A percentile compares a stretch with the other conserved stretches of the same genome.
phyloP scores from a whole-genome alignment of 1,284 basidiomycete genomes.

The Violaceomyces palustris region DNA sequence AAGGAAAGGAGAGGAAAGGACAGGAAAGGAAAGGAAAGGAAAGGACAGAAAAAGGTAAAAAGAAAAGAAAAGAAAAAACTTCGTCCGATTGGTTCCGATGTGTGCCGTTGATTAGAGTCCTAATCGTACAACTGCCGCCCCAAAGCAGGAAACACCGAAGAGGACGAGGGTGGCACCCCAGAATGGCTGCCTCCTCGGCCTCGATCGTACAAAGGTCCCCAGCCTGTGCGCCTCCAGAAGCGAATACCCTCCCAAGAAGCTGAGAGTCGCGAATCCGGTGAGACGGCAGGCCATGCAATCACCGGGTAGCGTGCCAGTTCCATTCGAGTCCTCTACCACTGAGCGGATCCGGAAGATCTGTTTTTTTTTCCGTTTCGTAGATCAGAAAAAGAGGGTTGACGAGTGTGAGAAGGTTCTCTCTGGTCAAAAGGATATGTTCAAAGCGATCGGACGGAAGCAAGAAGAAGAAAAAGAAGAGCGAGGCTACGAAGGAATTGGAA shows the following conservation, averaged over 20 bases:
- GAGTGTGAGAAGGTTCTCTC: no score
- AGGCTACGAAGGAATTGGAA: conserved; percentile 12
- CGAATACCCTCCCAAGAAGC: conserved; percentile 33
- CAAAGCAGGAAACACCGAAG: conserved; percentile 23
- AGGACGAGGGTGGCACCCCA: conserved; percentile 30
- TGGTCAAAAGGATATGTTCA: no score
- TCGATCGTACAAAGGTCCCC: conserved; percentile 25
- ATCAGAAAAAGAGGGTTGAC: conserved; percentile 1
- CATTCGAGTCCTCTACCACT: conserved; percentile 5
- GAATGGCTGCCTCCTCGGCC: conserved; percentile 16
- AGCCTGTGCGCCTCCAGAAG: conserved; percentile 42
- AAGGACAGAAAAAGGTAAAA: no score
- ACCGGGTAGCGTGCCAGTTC: conserved; percentile 6
- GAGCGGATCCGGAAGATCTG: conserved; percentile 15
- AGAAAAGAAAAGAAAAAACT: no score
- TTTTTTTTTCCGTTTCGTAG: background rate
- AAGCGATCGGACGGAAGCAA: no score
- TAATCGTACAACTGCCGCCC: conserved; percentile 24
- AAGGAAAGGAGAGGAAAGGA: no score
- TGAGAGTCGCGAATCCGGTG: conserved; percentile 43
- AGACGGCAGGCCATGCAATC: conserved; percentile 43
- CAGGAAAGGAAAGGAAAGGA: no score
- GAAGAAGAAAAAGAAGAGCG: background rate
- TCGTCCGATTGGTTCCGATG: no score
- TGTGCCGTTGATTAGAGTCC: no score